phyloP scores from a whole-genome alignment of 352 stramenopile genomes.

The Phytophthora rubi region DNA sequence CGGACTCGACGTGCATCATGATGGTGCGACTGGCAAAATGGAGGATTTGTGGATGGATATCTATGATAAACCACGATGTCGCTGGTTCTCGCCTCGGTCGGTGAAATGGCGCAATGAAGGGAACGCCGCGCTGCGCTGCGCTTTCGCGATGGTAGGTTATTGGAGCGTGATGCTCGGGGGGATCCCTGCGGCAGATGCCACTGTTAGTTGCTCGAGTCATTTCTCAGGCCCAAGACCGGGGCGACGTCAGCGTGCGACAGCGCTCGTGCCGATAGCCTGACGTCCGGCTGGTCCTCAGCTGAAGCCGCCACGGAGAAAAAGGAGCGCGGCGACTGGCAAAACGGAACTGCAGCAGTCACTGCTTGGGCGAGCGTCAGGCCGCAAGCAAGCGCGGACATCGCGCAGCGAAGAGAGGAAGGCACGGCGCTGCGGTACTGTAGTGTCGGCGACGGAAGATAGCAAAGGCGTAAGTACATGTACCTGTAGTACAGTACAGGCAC shows the following conservation, averaged over 20 bases:
- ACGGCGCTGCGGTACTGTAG: neutral
- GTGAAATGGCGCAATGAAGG: conserved; percentile 32
- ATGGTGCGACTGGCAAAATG: conserved; percentile 25
- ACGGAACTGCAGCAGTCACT: neutral
- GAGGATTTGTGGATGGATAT: neutral
- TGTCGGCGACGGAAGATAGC: conserved; percentile 14
- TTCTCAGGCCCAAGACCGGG: conserved; percentile 20
- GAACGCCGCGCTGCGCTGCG: neutral
- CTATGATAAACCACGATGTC: neutral
- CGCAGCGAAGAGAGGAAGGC: conserved; percentile 4
- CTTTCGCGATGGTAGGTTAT: conserved; percentile 15
- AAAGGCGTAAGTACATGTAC: too few species aligned
- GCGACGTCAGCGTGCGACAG: conserved; percentile 20
- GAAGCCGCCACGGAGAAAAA: conserved; percentile 6
- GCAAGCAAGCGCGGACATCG: neutral
- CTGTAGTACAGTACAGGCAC: too few species aligned
- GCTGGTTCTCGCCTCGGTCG: conserved; percentile 1
- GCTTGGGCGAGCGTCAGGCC: neutral
- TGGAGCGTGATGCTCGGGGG: conserved; percentile 14
- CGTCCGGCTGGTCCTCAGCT: conserved; percentile 28
- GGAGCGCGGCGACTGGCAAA: conserved; percentile 20
- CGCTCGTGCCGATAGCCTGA: conserved; percentile 8
- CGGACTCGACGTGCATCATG: conserved; percentile 32
- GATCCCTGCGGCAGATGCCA: conserved; percentile 26
- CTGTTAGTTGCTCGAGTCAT: conserved; percentile 21